Base-by-base conservation (phyloP, 2,329 filamentous ascomycete genomes). In the Clarireedia homoeocarpa region DNA sequence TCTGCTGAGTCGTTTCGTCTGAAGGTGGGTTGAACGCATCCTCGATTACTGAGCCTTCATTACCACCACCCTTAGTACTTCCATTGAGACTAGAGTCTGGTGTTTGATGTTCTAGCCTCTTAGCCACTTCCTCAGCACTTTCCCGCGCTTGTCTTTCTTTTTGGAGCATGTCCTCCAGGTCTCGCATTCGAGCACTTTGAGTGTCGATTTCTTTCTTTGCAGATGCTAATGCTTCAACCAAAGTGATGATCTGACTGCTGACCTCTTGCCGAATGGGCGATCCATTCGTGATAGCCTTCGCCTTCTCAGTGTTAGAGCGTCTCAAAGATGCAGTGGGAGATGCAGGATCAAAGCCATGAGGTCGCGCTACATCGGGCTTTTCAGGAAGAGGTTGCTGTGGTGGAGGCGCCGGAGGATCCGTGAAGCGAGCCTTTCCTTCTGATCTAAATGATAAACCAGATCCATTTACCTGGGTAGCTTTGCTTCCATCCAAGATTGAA, bases 301-400 rank as follows among this genome's bases (percentile, higher is more conserved):
- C 80, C 56, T 86, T 83, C 62, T 95, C 90, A 0, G 88, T 91
- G 26, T 88, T 84, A 4, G 79, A 79, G 55, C 91, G 82, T 68
- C 89, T 91, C 30, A 96, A 71, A 0, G 89, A 82, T 17, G 45
- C 34, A 6, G n/a, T 49, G 0, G 85, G 82, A 45, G 84, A 53
- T 3, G 40, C 36, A 20, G 49, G 42, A 46, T 56, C 49, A 0
- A 79, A 66, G 23, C 72, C 72, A 34, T 74, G 72, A 45, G 70
- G 72, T 65, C 73, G 77, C 56, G 71, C 76, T 15, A 80, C 82
- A 71, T 95, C 90, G 0, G 92, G 92, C 70, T 96, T 96, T 69
- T 96, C 91, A 1, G 92, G 92, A 5, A 97, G 76, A 14, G 92
- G 92, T 64, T 95, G 91, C 64, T 95, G 91, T 27, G 92, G 92